A percentile compares a stretch with the other conserved stretches of the same genome.
Conservation (phyloP, 2,329 filamentous ascomycete species). For the Fusarium tjaetaba region DNA sequence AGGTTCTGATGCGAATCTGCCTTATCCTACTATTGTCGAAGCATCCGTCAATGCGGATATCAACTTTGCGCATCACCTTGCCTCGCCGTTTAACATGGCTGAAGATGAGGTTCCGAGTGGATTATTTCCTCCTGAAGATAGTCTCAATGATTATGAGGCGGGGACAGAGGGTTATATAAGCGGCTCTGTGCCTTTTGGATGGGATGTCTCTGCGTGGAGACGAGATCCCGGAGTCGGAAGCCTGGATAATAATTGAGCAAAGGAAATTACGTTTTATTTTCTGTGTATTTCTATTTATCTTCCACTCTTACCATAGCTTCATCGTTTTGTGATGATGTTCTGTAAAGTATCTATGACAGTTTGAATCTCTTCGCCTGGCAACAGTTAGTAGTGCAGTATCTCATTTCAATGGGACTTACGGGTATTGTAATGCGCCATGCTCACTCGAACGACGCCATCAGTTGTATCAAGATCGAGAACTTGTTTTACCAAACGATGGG, state of each 20-base stretch:
- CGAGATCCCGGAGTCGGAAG: accelerated
- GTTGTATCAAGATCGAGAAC: slow-evolving; percentile 64
- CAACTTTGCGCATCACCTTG: background rate
- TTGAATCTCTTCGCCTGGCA: background rate
- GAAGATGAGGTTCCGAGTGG: background rate
- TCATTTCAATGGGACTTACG: slow-evolving; percentile 52
- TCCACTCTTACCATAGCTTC: accelerated
- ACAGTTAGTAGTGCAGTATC: background rate
- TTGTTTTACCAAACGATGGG: slow-evolving; percentile 68
- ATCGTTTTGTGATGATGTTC: background rate
- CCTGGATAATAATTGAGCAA: accelerated
- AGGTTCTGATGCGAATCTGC: accelerated
- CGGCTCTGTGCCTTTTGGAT: background rate
- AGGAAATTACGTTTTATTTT: accelerated
- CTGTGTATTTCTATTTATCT: accelerated
- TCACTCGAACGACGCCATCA: slow-evolving; percentile 74
- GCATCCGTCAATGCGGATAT: background rate
- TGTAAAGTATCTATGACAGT: background rate
- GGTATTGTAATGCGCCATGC: slow-evolving; percentile 79
- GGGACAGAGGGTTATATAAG: background rate
- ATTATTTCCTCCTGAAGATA: background rate
- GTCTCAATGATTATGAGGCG: accelerated
- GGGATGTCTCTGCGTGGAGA: background rate
- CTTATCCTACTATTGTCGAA: background rate
- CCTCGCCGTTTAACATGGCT: background rate